Conservation (phyloP, 177 flowering plant genomes). For the Vitis hybrid region DNA sequence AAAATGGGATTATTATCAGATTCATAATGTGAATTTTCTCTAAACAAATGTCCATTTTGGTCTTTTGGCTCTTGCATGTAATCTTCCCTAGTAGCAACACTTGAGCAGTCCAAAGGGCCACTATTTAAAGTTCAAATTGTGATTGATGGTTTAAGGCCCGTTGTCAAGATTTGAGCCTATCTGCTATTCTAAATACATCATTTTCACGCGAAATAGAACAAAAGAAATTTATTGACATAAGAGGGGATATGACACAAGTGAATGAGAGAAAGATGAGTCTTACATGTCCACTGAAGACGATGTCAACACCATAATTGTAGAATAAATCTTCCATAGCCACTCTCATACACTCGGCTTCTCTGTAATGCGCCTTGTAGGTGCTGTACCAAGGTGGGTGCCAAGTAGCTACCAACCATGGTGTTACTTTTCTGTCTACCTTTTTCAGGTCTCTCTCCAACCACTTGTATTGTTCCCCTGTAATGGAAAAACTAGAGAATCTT, state of each 20-base stretch:
- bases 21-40: too few relatives aligned
- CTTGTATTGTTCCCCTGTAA: conserved; percentile 62
- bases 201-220: too few relatives aligned
- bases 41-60: too few relatives aligned
- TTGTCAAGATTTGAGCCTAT: too few relatives aligned
- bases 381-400: conserved; percentile 95
- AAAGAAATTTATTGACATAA: too few relatives aligned
- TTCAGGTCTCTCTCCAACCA: conserved; percentile 72
- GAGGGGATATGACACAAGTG: neutral
- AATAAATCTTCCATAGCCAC: conserved; percentile 76
- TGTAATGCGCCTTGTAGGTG: conserved; percentile 69
- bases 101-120: too few relatives aligned
- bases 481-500: neutral
- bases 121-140: too few relatives aligned
- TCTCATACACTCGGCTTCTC: conserved; percentile 90
- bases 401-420: conserved; percentile 81
- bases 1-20: too few relatives aligned
- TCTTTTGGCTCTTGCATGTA: too few relatives aligned
- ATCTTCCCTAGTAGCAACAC: too few relatives aligned
- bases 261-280: conserved; percentile 15
- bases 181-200: too few relatives aligned
- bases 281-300: conserved; percentile 86
- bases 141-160: too few relatives aligned
- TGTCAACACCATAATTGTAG: conserved; percentile 59
- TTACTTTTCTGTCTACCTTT: conserved; percentile 60